A percentile compares a stretch with the other conserved stretches of the same genome.
Evolutionary conservation across 225 moss, liverwort and hornwort species (phyloP).

Genomic region (Marchantia paleacea): DNA sequence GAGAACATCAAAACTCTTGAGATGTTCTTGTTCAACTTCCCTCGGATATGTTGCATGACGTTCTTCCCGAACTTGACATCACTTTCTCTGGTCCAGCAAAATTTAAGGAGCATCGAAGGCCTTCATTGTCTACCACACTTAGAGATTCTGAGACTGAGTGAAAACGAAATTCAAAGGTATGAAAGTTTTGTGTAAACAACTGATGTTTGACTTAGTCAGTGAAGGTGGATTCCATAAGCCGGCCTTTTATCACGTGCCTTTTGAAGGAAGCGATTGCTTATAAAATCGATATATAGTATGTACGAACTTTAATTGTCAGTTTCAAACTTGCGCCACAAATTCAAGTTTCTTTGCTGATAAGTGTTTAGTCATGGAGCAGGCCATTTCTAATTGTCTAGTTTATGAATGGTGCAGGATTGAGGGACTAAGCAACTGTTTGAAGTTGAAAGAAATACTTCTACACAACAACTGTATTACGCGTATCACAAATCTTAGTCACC

Average conservation of each 20-base stretch:
- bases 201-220: not conserved
- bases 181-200: not conserved
- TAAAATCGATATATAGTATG: too few species aligned
- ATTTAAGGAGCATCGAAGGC: conserved; percentile 80
- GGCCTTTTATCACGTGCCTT: not conserved
- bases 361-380: not conserved
- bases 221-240: not conserved
- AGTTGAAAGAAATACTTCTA: conserved; percentile 79
- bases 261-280: not conserved
- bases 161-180: conserved; percentile 90
- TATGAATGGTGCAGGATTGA: conserved; percentile 64
- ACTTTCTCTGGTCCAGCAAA: conserved; percentile 92
- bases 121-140: conserved; percentile 89
- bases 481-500: conserved; percentile 75
- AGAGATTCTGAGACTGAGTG: conserved; percentile 83
- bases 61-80: conserved; percentile 94
- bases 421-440: conserved; percentile 87
- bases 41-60: conserved; percentile 95
- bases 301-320: not conserved
- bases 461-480: conserved; percentile 77
- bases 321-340: not conserved
- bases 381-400: not conserved
- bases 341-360: not conserved
- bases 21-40: conserved; percentile 97
- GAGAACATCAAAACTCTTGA: conserved; percentile 81